Conservation (phyloP, 257 asterid species). For the Solanum rostratum region DNA sequence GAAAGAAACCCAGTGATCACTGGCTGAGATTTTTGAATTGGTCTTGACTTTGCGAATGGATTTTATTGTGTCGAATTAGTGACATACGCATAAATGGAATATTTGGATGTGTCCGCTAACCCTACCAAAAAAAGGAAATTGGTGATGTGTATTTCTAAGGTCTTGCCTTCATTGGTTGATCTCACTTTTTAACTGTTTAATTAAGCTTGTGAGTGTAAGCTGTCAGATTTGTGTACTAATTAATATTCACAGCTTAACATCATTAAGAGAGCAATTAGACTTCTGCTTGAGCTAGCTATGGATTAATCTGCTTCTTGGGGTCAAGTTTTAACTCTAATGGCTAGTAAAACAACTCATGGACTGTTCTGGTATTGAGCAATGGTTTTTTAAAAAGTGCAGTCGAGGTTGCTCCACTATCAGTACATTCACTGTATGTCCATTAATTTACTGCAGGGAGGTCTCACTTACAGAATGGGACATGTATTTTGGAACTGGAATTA, state of each 20-base stretch:
- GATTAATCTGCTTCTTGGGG: neutral
- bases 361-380: constrained; percentile 24
- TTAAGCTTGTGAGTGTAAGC: neutral
- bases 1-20: neutral
- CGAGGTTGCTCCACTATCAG: constrained; percentile 25
- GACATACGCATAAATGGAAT: neutral
- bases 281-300: neutral
- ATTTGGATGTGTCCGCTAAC: neutral
- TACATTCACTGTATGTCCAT: constrained; percentile 53
- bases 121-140: neutral
- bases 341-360: neutral
- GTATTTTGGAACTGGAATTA: constrained; percentile 57
- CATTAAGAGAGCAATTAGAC: neutral
- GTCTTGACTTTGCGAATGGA: neutral
- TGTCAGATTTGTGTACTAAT: neutral
- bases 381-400: constrained; percentile 22
- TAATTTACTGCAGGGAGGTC: constrained; percentile 89
- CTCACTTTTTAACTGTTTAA: neutral
- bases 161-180: neutral
- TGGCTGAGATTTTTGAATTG: neutral
- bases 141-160: neutral
- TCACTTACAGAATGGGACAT: constrained; percentile 57
- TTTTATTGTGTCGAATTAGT: neutral
- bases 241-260: neutral
- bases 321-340: neutral